phyloP scores from a whole-genome alignment of 148 eudicot genomes.

The Fallopia convolvulus region DNA sequence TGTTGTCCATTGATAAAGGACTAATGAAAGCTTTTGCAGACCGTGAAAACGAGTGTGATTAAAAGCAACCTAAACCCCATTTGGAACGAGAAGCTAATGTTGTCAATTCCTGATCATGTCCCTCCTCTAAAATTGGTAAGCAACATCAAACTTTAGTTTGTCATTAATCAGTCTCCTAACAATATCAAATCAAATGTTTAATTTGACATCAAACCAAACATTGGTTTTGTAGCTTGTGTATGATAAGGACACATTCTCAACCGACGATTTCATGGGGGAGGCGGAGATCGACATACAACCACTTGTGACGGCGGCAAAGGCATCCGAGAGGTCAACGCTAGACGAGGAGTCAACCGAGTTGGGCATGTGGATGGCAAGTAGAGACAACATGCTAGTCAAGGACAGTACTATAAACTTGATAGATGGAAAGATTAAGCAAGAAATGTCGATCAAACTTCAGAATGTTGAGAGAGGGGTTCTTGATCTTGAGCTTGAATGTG shows the following conservation, averaged over 20 bases:
- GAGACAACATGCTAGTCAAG: constrained; percentile 58
- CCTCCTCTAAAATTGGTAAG: constrained; percentile 89
- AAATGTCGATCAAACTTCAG: constrained; percentile 58
- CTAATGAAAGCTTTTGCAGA: constrained; percentile 41
- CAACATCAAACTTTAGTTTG: background rate
- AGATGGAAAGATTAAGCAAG: constrained; percentile 70
- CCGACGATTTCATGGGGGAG: constrained; percentile 95
- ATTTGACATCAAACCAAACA: background rate
- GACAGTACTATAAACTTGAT: constrained; percentile 53
- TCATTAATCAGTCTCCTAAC: background rate
- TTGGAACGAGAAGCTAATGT: constrained; percentile 92
- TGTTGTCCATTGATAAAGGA: background rate
- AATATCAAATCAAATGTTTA: too few relatives aligned
- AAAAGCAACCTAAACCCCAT: constrained; percentile 89
- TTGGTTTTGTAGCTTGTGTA: constrained; percentile 55
- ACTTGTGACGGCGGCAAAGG: constrained; percentile 75
- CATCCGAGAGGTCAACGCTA: constrained; percentile 36
- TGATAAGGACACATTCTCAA: constrained; percentile 83
- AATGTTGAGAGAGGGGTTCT: constrained; percentile 82
- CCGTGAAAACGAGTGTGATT: constrained; percentile 82
- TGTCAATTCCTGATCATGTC: constrained; percentile 72
- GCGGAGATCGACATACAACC: constrained; percentile 93
- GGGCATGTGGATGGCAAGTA: constrained; percentile 63
- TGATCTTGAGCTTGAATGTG: constrained; percentile 89
- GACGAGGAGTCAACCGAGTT: constrained; percentile 36